Conservation (phyloP, 768 basidiomycete species). For the Lentinula boryana region DNA sequence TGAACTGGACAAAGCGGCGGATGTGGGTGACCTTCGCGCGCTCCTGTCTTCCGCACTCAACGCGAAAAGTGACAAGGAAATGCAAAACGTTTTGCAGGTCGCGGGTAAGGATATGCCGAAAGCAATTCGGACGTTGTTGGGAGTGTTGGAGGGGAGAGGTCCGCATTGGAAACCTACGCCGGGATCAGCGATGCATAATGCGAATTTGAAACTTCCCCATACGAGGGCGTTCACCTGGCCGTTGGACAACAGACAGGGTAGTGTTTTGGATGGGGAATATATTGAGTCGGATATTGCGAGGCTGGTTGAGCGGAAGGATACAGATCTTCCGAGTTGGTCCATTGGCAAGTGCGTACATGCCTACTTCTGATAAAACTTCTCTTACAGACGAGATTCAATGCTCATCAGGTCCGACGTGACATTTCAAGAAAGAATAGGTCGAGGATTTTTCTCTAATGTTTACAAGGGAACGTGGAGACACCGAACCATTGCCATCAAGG, state of each 20-base stretch:
- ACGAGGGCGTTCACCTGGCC: slow-evolving; percentile 7
- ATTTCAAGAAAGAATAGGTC: slow-evolving; percentile 32
- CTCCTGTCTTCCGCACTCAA: slow-evolving; percentile 31
- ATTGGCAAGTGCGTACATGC: slow-evolving; percentile 27
- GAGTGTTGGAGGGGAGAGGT: slow-evolving; percentile 28
- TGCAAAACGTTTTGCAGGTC: slow-evolving; percentile 36
- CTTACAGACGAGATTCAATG: too few species aligned
- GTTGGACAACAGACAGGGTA: slow-evolving; percentile 7
- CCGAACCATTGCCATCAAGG: slow-evolving; percentile 38
- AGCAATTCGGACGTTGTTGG: slow-evolving; percentile 44
- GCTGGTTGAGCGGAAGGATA: not conserved
- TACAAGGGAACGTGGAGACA: slow-evolving; percentile 43
- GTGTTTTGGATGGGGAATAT: slow-evolving; percentile 34
- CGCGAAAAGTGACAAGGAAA: slow-evolving; percentile 30
- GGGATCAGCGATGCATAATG: not conserved
- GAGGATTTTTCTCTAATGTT: slow-evolving; percentile 49
- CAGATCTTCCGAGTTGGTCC: slow-evolving; percentile 37
- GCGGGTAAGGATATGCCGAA: slow-evolving; percentile 41
- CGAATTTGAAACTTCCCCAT: not conserved
- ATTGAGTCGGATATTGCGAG: slow-evolving; percentile 19
- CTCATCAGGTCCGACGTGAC: slow-evolving; percentile 38
- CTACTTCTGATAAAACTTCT: not conserved
- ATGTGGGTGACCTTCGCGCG: slow-evolving; percentile 30
- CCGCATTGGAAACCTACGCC: not conserved
- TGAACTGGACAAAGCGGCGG: slow-evolving; percentile 26